Conservation (phyloP, 2,329 filamentous ascomycete genomes). For the Apiospora saccharicola region DNA sequence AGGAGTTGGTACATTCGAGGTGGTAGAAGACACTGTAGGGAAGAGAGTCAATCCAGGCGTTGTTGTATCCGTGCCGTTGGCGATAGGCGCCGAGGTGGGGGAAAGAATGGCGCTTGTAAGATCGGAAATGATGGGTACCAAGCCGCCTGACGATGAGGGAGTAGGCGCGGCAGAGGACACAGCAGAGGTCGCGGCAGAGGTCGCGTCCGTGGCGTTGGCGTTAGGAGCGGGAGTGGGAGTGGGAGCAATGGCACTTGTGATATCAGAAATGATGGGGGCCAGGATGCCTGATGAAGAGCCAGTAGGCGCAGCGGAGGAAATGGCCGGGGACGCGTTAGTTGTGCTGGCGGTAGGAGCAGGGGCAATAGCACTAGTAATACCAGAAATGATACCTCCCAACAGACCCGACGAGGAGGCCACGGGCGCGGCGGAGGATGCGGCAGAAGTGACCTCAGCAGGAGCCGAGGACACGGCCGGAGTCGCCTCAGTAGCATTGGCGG, state of each 20-base stretch:
- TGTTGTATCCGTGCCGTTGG: conserved; percentile 7
- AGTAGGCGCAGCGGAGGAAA: not conserved
- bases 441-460: not conserved
- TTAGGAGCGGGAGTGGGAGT: conserved; percentile 5
- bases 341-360: conserved; percentile 19
- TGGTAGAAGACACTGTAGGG: not conserved
- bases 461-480: not conserved
- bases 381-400: conserved; percentile 23
- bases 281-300: not conserved
- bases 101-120: conserved; percentile 25
- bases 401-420: not conserved
- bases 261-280: conserved; percentile 23
- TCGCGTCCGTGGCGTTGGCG: not conserved
- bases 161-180: not conserved
- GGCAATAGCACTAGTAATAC: conserved; percentile 21
- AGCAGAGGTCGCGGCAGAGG: not conserved
- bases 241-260: conserved; percentile 22
- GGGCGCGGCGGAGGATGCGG: not conserved
- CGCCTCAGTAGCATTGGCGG: conserved; percentile 16
- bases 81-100: conserved; percentile 13
- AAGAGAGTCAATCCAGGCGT: conserved; percentile 15
- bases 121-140: conserved; percentile 25
- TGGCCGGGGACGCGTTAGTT: not conserved
- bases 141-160: not conserved
- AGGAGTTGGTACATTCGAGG: not conserved